Evolutionary conservation across 106 monocot genomes (phyloP).

Genomic region (Allium fistulosum): DNA sequence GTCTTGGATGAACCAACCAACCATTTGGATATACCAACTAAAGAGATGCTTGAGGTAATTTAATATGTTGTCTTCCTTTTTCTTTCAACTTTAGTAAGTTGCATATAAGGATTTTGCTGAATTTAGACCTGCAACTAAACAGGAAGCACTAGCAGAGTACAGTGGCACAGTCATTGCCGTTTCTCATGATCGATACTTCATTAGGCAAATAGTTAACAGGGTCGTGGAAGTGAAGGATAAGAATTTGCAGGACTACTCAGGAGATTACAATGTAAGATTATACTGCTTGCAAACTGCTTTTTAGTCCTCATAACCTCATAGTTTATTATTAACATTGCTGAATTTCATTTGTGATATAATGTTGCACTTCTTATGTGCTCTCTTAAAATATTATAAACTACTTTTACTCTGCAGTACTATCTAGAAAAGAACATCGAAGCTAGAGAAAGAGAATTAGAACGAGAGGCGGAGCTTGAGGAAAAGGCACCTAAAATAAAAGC

Average conservation of each 20-base stretch:
- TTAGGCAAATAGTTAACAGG: slow-evolving; percentile 92
- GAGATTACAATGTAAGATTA: slow-evolving; percentile 87
- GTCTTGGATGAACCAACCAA: slow-evolving; percentile 98
- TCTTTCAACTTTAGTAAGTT: neutral
- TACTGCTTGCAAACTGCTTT: neutral
- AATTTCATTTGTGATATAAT: neutral
- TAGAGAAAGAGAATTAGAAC: slow-evolving; percentile 71
- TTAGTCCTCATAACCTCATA: neutral
- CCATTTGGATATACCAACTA: slow-evolving; percentile 98
- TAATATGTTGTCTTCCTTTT: slow-evolving; percentile 3
- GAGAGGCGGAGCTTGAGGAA: slow-evolving; percentile 88
- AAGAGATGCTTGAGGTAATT: slow-evolving; percentile 99
- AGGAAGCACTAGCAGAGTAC: slow-evolving; percentile 97
- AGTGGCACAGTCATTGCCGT: slow-evolving; percentile 84
- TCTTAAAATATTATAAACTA: slow-evolving; percentile 2
- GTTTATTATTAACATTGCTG: neutral
- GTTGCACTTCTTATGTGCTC: neutral
- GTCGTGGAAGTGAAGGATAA: slow-evolving; percentile 85
- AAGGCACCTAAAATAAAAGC: slow-evolving; percentile 91
- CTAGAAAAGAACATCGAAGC: slow-evolving; percentile 95
- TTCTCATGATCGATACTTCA: slow-evolving; percentile 98
- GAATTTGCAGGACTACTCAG: slow-evolving; percentile 79
- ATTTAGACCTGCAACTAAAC: slow-evolving; percentile 12
- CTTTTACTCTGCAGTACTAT: slow-evolving; percentile 60
- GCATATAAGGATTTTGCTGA: neutral